A percentile compares a stretch with the other conserved stretches of the same genome.
Evolutionary conservation across 129 eudicot genomes (phyloP).

Genomic region (Flaveria linearis): DNA sequence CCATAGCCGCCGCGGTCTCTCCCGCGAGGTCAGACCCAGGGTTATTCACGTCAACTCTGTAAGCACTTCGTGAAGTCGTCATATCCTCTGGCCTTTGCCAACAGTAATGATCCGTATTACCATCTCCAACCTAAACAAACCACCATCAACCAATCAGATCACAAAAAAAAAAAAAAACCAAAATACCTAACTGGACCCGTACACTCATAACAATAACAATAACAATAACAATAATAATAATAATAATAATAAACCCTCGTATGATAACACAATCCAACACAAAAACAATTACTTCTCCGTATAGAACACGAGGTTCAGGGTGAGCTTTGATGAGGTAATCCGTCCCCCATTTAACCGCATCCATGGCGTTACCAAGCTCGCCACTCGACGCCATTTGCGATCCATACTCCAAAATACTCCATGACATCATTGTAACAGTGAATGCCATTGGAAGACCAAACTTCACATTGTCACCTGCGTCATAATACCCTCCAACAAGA

Average conservation of each 20-base stretch:
- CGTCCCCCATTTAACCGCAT: conserved; percentile 96
- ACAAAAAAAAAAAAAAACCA: no score
- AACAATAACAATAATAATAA: background rate
- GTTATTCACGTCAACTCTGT: conserved; percentile 66
- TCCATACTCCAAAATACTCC: conserved; percentile 93
- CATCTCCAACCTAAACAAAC: conserved; percentile 83
- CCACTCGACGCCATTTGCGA: conserved; percentile 80
- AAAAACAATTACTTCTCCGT: conserved; percentile 69
- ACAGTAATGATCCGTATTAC: conserved; percentile 93
- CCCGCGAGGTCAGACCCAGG: conserved; percentile 99
- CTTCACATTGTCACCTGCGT: conserved; percentile 98
- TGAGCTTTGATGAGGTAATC: conserved; percentile 96
- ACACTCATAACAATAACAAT: background rate
- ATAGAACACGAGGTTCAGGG: conserved; percentile 79
- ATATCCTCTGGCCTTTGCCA: conserved; percentile 99
- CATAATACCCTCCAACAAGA: conserved; percentile 98
- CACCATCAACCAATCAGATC: background rate
- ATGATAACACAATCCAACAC: background rate
- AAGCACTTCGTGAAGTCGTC: conserved; percentile 91
- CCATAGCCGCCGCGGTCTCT: conserved; percentile 99
- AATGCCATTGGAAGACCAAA: conserved; percentile 98
- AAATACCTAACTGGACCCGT: no score
- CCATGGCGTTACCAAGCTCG: conserved; percentile 77
- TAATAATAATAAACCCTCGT: background rate
- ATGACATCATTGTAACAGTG: conserved; percentile 95